A percentile compares a stretch with the other conserved stretches of the same genome.
These are phyloP conservation scores for Candida koratica DNA, from an alignment of 805 yeast genomes.

Conservation along the genomic window DNA sequence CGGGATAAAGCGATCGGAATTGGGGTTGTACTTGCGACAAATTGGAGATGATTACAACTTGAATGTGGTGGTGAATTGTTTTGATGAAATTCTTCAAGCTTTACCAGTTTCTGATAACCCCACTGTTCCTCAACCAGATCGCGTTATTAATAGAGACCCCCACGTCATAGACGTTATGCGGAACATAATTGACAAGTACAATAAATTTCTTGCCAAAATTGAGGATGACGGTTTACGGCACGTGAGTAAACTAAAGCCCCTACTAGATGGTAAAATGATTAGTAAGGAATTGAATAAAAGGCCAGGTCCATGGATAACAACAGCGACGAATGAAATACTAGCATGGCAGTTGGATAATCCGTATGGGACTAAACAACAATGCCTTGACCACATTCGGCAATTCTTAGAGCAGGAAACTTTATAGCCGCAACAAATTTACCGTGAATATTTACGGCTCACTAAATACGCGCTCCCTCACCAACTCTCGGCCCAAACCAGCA, in stretches of 20 bases:
- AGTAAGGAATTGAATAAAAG: constrained; percentile 48
- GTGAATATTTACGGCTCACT: too few species aligned
- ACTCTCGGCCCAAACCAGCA: background rate
- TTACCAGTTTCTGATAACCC: constrained; percentile 5
- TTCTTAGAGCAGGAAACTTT: background rate
- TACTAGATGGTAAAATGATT: constrained; percentile 74
- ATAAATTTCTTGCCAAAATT: constrained; percentile 30
- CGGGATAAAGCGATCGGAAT: constrained; percentile 44
- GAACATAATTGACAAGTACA: constrained; percentile 23
- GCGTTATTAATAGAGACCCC: background rate
- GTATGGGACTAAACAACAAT: constrained; percentile 46
- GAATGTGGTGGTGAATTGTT: constrained; percentile 36
- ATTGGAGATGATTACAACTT: constrained; percentile 52
- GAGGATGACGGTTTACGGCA: constrained; percentile 31
- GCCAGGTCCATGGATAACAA: constrained; percentile 86
- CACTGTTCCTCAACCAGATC: constrained; percentile 8
- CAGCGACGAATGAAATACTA: constrained; percentile 50
- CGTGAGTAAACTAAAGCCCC: constrained; percentile 53
- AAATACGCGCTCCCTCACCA: too few species aligned
- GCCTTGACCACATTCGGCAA: constrained; percentile 42
- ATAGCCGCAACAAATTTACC: too few species aligned
- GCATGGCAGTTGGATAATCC: constrained; percentile 82
- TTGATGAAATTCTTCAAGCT: constrained; percentile 23
- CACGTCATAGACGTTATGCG: constrained; percentile 8
- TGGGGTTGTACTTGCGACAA: constrained; percentile 57